Base-by-base conservation (phyloP, 306 rosid species). In the Ormosia semicastrata region DNA sequence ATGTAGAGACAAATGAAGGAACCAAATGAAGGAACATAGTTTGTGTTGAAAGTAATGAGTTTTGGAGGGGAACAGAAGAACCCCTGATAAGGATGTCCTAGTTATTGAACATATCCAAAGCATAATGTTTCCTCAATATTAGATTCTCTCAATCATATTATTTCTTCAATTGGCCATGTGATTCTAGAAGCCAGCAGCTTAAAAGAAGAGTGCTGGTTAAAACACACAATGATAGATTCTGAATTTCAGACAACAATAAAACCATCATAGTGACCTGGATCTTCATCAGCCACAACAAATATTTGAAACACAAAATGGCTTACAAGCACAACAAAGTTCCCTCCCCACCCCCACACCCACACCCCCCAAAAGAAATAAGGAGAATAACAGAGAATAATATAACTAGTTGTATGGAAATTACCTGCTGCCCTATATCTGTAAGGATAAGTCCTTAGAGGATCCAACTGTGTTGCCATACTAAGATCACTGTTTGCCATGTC, bases 341-440 rank as follows among this genome's bases (percentile, higher is more conserved):
- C 7, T 40, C 13, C 54, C 47, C 36, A 40, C 7, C 34, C 53
- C 2, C 30, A 3, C 65, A 47, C 53, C 2, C 30, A 3, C 65
- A 47, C 11, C 15, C 34, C 40, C 24, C 0, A 2, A 34, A 44
- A 39, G 14, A 39, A 10, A 5, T 1, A 18, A 18, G 24, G 24
- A 24, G 24, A 24, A 24, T 34, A 8, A 15, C 1, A 32, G 6
- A 33, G 50, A 68, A 56, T 7, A 18, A 39, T 8, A 49, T 15
- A 53, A 40, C n/a, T 5, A 11, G 54, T 11, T 40, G 75, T 64
- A 78, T 2, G 60, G 40, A 73, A 82, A 72, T 83, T 88, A 94
- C 98, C 98, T 66, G 98, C 98, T 65, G 98, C 97, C 79, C 98
- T 89, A 49, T 94, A 92, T 94, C 98, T 89, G 87, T 94, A 94